Conservation (phyloP, 805 yeast genomes). For the Wickerhamiella kazuoi region DNA sequence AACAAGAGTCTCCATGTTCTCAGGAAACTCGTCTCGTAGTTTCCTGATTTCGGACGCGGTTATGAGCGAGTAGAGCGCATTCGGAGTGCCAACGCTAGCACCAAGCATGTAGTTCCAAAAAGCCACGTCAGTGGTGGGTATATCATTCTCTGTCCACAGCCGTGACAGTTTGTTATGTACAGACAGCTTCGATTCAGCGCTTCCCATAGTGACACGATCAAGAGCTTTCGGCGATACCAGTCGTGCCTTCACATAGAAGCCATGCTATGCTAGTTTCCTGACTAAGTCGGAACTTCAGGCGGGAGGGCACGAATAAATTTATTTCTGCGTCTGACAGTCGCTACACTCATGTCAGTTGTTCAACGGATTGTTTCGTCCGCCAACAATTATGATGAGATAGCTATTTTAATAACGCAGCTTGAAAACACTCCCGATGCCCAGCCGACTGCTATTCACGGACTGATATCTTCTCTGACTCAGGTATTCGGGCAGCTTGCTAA, state of each 20-base stretch:
- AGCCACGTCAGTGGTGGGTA: background rate
- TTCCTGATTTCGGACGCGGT: slow-evolving; percentile 40
- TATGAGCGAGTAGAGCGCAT: slow-evolving; percentile 15
- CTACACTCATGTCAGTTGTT: slow-evolving; percentile 2
- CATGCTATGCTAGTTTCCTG: too few relatives aligned
- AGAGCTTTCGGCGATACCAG: too few relatives aligned
- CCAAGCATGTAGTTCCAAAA: background rate
- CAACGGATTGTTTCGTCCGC: slow-evolving; percentile 4
- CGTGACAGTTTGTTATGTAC: background rate
- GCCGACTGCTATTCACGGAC: slow-evolving; percentile 7
- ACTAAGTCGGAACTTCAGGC: too few relatives aligned
- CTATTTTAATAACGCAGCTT: slow-evolving; percentile 28
- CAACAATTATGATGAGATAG: slow-evolving; percentile 37
- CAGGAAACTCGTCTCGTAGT: slow-evolving; percentile 38
- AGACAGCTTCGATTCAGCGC: background rate
- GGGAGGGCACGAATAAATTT: background rate
- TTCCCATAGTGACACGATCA: too few relatives aligned
- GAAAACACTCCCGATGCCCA: slow-evolving; percentile 14
- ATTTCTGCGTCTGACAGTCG: too few relatives aligned
- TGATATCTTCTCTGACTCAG: slow-evolving; percentile 25
- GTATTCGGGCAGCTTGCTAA: slow-evolving; percentile 33
- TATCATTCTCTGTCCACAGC: background rate
- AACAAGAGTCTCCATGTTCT: slow-evolving; percentile 40
- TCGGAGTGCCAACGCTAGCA: background rate
- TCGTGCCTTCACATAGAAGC: too few relatives aligned